phyloP scores from a whole-genome alignment of 2,329 filamentous ascomycete genomes.

The Tolypocladium nubicola region DNA sequence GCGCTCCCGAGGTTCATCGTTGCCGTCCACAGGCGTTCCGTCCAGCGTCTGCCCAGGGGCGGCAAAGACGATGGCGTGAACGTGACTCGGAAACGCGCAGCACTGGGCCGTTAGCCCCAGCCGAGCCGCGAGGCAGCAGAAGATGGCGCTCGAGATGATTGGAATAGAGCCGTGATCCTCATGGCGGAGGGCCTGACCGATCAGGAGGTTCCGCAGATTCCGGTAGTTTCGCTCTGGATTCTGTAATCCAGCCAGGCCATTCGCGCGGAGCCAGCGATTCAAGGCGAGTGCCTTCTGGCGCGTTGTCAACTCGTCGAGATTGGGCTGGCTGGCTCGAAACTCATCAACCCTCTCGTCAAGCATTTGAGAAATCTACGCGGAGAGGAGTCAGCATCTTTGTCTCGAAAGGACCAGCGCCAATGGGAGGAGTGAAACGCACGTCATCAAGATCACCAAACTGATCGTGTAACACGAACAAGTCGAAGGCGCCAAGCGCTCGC shows the following conservation, averaged over 20 bases:
- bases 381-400: background rate
- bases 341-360: conserved; percentile 52
- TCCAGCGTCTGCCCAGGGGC: conserved; percentile 51
- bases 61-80: conserved; percentile 67
- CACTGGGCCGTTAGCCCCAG: conserved; percentile 68
- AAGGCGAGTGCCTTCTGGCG: conserved; percentile 59
- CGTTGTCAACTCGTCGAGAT: conserved; percentile 46
- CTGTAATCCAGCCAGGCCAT: conserved; percentile 62
- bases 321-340: conserved; percentile 42
- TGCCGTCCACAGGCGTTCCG: conserved; percentile 24
- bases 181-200: conserved; percentile 69
- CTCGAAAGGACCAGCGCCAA: background rate
- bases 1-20: conserved; percentile 25
- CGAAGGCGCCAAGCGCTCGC: conserved; percentile 68
- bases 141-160: conserved; percentile 79
- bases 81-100: conserved; percentile 75
- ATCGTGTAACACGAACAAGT: conserved; percentile 76
- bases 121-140: conserved; percentile 64
- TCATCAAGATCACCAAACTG: conserved; percentile 64
- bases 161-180: conserved; percentile 70
- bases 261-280: conserved; percentile 56
- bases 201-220: conserved; percentile 75
- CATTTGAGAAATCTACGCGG: conserved; percentile 43
- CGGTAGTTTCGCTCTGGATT: conserved; percentile 59
- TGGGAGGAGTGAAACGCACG: conserved; percentile 29